These are phyloP conservation scores for Vitis rupestris DNA, from an alignment of 164 flowering plant species.

Conservation along the genomic window DNA sequence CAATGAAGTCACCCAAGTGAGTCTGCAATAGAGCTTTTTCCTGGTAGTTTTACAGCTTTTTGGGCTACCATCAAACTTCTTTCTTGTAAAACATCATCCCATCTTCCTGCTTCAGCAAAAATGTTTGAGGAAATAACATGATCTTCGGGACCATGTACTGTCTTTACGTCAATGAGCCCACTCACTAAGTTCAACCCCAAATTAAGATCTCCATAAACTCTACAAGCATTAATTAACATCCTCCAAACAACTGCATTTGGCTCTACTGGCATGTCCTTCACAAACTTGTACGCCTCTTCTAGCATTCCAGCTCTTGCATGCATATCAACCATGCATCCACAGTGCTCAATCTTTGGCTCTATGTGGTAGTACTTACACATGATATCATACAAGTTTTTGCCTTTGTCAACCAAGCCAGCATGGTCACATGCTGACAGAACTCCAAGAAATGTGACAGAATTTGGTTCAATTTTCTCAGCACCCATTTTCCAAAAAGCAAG, in stretches of 20 bases:
- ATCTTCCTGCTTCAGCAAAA: conserved; percentile 27
- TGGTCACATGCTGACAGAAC: conserved; percentile 30
- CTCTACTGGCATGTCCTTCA: conserved; percentile 23
- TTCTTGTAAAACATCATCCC: conserved; percentile 23
- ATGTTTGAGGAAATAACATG: conserved; percentile 25
- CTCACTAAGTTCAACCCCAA: conserved; percentile 23
- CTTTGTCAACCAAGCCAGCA: conserved; percentile 32
- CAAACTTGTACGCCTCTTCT: conserved; percentile 21
- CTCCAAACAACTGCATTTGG: conserved; percentile 32
- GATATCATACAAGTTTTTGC: conserved; percentile 11
- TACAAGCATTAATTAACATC: conserved; percentile 29
- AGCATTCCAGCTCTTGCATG: conserved; percentile 27
- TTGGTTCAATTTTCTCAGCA: conserved; percentile 16
- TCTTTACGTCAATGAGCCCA: conserved; percentile 8
- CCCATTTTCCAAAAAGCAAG: conserved; percentile 20
- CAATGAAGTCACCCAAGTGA: not conserved
- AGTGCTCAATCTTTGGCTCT: conserved; percentile 27
- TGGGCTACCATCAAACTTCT: conserved; percentile 21
- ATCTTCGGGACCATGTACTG: conserved; percentile 15
- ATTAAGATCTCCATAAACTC: conserved; percentile 23
- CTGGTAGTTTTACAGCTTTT: conserved; percentile 17
- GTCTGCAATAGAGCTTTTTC: conserved; percentile 19
- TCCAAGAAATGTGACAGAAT: conserved; percentile 26
- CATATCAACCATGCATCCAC: conserved; percentile 33
- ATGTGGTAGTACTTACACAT: conserved; percentile 24